Percentiles rank a stretch among this genome's conserved stretches.
phyloP scores from a whole-genome alignment of 2,329 filamentous ascomycete genomes.

The Chaetomium sp. region DNA sequence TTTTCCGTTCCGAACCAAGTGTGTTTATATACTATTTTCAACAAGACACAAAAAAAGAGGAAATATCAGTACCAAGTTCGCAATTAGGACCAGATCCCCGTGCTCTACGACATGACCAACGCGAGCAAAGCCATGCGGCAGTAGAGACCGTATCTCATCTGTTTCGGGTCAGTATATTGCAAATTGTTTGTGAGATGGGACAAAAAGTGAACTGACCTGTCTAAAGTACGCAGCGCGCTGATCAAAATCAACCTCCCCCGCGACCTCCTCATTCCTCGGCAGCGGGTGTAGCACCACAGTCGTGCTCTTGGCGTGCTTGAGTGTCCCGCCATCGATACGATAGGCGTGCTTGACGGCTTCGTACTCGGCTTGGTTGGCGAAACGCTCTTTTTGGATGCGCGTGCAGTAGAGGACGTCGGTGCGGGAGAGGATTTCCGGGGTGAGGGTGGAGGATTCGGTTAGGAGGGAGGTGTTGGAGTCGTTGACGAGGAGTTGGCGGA shows the following conservation, averaged over 20 bases:
- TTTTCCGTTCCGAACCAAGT: constrained; percentile 1
- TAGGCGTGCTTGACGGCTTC: constrained; percentile 84
- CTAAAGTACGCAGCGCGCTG: constrained; percentile 95
- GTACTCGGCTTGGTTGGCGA: constrained; percentile 73
- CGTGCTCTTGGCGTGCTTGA: constrained; percentile 84
- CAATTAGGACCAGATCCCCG: not conserved
- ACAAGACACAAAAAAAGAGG: not conserved
- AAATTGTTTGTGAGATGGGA: not conserved
- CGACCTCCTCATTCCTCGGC: constrained; percentile 87
- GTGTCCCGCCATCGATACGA: constrained; percentile 80
- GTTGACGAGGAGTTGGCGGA: constrained; percentile 62
- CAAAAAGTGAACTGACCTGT: constrained; percentile 63
- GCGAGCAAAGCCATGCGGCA: constrained; percentile 96
- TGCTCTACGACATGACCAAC: constrained; percentile 63
- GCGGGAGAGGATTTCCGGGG: constrained; percentile 74
- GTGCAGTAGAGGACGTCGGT: constrained; percentile 97
- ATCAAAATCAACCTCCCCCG: constrained; percentile 95
- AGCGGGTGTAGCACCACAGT: constrained; percentile 96
- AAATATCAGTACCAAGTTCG: not conserved
- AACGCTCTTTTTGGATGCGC: constrained; percentile 92
- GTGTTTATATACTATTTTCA: not conserved
- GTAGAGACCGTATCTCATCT: constrained; percentile 98
- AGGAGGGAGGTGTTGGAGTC: constrained; percentile 64
- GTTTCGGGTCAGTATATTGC: constrained; percentile 28
- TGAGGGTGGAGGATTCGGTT: constrained; percentile 69